Evolutionary conservation across 2,329 filamentous ascomycete species (phyloP), one percentile per base, ranked within the genome.

Genomic region (Aspergillus neoniger): DNA sequence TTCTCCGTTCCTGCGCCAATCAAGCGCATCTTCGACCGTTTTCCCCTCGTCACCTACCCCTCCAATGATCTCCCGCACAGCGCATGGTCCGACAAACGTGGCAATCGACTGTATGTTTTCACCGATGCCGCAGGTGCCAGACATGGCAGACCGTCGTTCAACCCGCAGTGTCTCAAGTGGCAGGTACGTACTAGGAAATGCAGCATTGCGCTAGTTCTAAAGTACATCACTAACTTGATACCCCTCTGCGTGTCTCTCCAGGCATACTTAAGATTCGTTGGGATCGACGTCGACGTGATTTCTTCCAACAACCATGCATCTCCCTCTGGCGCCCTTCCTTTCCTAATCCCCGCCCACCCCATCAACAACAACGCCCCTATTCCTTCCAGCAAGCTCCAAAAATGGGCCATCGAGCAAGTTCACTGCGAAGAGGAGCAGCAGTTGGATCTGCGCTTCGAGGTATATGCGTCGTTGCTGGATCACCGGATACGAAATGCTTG

Each of bases 91-190:
- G 72, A 78, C 56, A 76, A 74, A 66, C 72, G 78, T 63, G 78
- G 78, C 69, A 83, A 86, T 63, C 83, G 86, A 9, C 81, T 99
- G 8, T 92, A 92, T 75, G 82, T 96, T 59, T 98, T 97, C 77
- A 85, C 86, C 62, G 86, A 83, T 14, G 80, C 85, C 1, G 79
- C 83, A n/a, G 89, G 86, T 69, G 89, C 87, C 36, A 74, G 76
- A 58, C 72, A 72, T 41, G 87, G 87, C 4, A 78, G 81, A 30
- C 90, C 92, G 25, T 96, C 91, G 65, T 96, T 90, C 79, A 98
- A 98, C 74, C 95, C 95, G 10, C 87, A 88, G 60, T 99, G 95
- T 80, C 82, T 98, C 71, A 96, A 94, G 81, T 98, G 92, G 92
- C 95, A 98, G 90, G 92, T 94, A 70, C 67, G 67, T 67, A 21